Evolutionary conservation across 495 filamentous ascomycete species (phyloP).

Genomic region (Gamarada debralockiae): DNA sequence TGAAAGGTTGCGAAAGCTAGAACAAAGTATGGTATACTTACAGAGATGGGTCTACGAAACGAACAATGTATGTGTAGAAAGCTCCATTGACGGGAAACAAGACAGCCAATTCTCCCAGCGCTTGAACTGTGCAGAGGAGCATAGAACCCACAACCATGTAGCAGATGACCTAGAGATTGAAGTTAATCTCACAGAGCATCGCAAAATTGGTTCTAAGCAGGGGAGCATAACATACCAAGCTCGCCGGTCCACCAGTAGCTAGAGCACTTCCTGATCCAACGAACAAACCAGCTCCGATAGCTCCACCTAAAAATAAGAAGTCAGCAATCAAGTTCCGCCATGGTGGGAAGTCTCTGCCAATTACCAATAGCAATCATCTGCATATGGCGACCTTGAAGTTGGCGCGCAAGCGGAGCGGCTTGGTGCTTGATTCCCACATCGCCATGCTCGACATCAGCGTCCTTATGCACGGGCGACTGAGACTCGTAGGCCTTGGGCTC

Average conservation of each 20-base stretch:
- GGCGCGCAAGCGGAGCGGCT: neutral
- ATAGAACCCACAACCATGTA: conserved; percentile 31
- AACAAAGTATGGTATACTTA: too few relatives aligned
- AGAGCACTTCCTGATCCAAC: conserved; percentile 71
- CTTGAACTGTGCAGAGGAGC: conserved; percentile 11
- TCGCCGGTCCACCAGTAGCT: conserved; percentile 76
- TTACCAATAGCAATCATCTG: neutral
- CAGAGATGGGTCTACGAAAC: conserved; percentile 70
- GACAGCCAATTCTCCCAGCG: conserved; percentile 15
- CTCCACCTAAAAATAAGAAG: conserved; percentile 39
- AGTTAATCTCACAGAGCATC: neutral
- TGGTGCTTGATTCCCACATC: too few relatives aligned
- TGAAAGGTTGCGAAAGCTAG: too few relatives aligned
- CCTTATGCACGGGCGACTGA: too few relatives aligned
- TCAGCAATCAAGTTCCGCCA: too few relatives aligned
- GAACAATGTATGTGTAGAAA: conserved; percentile 67
- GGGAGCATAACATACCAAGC: conserved; percentile 50
- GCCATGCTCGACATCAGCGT: neutral
- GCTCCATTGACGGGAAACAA: conserved; percentile 55
- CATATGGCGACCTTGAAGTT: neutral
- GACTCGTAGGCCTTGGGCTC: too few relatives aligned
- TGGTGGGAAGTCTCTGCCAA: too few relatives aligned
- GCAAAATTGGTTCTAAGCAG: too few relatives aligned
- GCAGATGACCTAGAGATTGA: conserved; percentile 17
- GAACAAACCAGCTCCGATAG: conserved; percentile 58